Evolutionary conservation across 768 basidiomycete genomes (phyloP), one percentile per base, ranked within the genome.

Genomic region (Epithele typhae): DNA sequence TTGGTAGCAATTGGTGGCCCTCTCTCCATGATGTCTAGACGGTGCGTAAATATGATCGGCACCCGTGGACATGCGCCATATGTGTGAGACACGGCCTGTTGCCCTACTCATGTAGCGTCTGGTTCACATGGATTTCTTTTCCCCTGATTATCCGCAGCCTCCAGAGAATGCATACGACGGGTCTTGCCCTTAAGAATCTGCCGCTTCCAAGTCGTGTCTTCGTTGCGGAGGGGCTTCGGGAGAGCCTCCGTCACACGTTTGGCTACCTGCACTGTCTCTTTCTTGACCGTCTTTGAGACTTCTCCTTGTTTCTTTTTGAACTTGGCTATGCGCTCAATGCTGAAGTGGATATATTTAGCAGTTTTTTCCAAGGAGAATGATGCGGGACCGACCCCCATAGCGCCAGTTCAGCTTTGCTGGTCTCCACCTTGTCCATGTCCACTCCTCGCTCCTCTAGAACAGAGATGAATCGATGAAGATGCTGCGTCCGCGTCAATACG

Each of bases 401-500:
- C 10, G 74, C 71, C 5, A 72, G 62, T 55, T 83, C 81, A 14
- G 78, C 81, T 61, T 82, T 82, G 52, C 72, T 78, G 14, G 82
- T 71, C 46, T 77, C 70, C 5, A 81, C 76, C 57, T 81, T 79
- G 48, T 65, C 68, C 65, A 82, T 73, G 55, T 84, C 79, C 1
- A 79, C 75, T 0, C 79, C 78, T 9, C 71, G 70, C 32, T 77
- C 68, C 8, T 72, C 64, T 25, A 85, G 61, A 7, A 72, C 69
- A 3, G 71, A 67, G 35, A 83, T 64, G 59, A 84, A 84, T 33
- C 69, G 63, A 44, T 73, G 71, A 55, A 80, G 84, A 62, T 83
- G 79, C 81, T 84, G 48, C 14, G n/a, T n/a, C n/a, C n/a, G n/a
- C n/a, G n/a, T 21, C 10, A 22, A 5, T 5, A 5, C 4, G n/a